phyloP scores from a whole-genome alignment of 2,329 filamentous ascomycete genomes.

The Aspergillus caelatus region DNA sequence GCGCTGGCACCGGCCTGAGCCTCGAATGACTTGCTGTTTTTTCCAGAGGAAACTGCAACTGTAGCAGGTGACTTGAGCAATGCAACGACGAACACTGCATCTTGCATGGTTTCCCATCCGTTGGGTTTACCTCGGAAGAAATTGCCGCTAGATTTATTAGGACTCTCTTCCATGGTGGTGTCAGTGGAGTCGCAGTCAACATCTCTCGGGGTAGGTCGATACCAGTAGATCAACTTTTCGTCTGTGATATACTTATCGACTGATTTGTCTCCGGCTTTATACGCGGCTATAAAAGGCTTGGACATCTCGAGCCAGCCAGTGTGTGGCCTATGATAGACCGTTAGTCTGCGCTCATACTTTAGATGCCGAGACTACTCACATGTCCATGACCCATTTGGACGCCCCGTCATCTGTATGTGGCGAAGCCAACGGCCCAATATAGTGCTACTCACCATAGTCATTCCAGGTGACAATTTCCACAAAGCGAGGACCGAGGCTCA shows the following conservation, averaged over 20 bases:
- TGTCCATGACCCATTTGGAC: slow-evolving; percentile 56
- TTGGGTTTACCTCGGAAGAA: slow-evolving; percentile 57
- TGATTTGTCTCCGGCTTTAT: slow-evolving; percentile 48
- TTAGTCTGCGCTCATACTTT: background rate
- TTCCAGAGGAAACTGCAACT: slow-evolving; percentile 51
- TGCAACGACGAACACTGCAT: slow-evolving; percentile 57
- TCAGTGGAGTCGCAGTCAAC: slow-evolving; percentile 57
- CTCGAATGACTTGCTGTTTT: slow-evolving; percentile 46
- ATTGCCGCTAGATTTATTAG: slow-evolving; percentile 52
- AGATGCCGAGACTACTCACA: slow-evolving; percentile 36
- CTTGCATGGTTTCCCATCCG: slow-evolving; percentile 53
- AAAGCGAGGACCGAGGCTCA: slow-evolving; percentile 51
- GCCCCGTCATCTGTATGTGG: slow-evolving; percentile 40
- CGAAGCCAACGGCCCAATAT: slow-evolving; percentile 53
- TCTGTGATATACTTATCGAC: slow-evolving; percentile 44
- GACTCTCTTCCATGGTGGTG: slow-evolving; percentile 48
- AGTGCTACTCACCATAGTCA: slow-evolving; percentile 60
- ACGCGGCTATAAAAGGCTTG: slow-evolving; percentile 57
- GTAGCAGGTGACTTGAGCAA: slow-evolving; percentile 51
- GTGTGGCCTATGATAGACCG: slow-evolving; percentile 45
- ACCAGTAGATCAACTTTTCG: slow-evolving; percentile 61
- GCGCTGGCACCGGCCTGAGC: slow-evolving; percentile 52
- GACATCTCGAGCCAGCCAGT: slow-evolving; percentile 58
- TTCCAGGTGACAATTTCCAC: slow-evolving; percentile 54
- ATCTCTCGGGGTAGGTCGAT: slow-evolving; percentile 52